These are phyloP conservation scores for Niebla homalea DNA, from an alignment of 495 filamentous ascomycete species.

Conservation along the genomic window DNA sequence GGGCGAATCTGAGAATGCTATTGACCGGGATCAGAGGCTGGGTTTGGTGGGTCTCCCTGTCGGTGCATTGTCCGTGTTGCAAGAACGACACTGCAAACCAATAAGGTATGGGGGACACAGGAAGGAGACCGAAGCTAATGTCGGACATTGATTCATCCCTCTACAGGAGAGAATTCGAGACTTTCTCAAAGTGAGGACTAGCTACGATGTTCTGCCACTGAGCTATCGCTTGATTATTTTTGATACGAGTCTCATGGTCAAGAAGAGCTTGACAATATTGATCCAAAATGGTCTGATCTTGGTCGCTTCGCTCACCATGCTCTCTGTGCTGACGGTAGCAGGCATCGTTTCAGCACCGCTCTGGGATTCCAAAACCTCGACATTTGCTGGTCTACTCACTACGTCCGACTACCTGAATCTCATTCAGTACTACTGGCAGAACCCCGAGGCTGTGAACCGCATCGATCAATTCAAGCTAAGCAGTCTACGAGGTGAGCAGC, in stretches of 20 bases:
- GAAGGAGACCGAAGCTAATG: conserved; percentile 2
- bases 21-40: conserved; percentile 85
- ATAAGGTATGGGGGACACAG: background rate
- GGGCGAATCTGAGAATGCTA: conserved; percentile 49
- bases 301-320: background rate
- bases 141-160: background rate
- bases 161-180: conserved; percentile 75
- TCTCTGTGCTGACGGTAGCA: conserved; percentile 25
- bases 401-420: conserved; percentile 97
- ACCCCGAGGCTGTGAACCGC: conserved; percentile 73
- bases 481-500: conserved; percentile 66
- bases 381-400: conserved; percentile 87
- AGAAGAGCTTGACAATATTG: conserved; percentile 90
- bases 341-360: conserved; percentile 96
- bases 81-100: background rate
- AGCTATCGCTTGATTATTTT: conserved; percentile 94
- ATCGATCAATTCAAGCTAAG: conserved; percentile 91
- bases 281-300: conserved; percentile 77
- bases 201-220: conserved; percentile 96
- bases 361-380: conserved; percentile 91
- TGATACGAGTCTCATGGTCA: conserved; percentile 87
- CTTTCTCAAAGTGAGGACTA: conserved; percentile 91
- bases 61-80: conserved; percentile 3
- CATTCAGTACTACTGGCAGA: conserved; percentile 99
- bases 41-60: conserved; percentile 58